Percentiles rank a stretch among this genome's conserved stretches.
Conservation (phyloP, 352 stramenopile species). For the Pythium grandisporangium region DNA sequence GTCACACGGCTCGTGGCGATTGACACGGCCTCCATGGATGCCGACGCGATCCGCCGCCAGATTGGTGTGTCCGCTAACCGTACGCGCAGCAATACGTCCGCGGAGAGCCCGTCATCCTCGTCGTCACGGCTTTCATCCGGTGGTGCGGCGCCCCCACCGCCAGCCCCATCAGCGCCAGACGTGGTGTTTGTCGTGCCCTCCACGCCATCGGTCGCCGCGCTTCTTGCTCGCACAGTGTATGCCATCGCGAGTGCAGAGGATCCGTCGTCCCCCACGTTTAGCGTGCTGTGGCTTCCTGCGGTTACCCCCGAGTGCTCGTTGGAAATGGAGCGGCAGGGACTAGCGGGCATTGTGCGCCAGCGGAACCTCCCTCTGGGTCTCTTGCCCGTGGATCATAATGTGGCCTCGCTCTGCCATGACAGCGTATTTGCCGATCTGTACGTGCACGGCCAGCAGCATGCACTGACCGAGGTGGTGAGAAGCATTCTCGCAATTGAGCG, state of each 20-base stretch:
- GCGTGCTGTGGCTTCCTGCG: conserved; percentile 50
- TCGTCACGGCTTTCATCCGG: neutral
- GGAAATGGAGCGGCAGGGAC: conserved; percentile 70
- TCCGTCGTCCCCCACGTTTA: conserved; percentile 11
- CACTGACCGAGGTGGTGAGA: conserved; percentile 50
- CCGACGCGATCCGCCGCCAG: conserved; percentile 20
- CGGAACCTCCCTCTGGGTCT: conserved; percentile 43
- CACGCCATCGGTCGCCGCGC: conserved; percentile 31
- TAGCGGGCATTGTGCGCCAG: conserved; percentile 42
- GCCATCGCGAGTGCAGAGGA: conserved; percentile 7
- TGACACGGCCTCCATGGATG: conserved; percentile 20
- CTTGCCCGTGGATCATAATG: conserved; percentile 43
- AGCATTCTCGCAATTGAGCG: conserved; percentile 53
- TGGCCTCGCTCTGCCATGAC: conserved; percentile 55
- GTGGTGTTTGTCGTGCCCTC: conserved; percentile 53
- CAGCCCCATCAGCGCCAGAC: conserved; percentile 7
- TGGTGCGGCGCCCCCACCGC: neutral
- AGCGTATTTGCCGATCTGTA: conserved; percentile 63
- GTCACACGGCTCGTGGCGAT: conserved; percentile 43
- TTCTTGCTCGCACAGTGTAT: conserved; percentile 20
- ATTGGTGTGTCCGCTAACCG: conserved; percentile 16
- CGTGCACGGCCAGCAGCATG: conserved; percentile 44
- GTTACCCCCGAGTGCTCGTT: conserved; percentile 46
- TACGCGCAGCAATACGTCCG: no score
- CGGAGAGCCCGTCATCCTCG: no score